A percentile compares a stretch with the other conserved stretches of the same genome.
These are phyloP conservation scores for Huntiella moniliformis DNA, from an alignment of 2,329 filamentous ascomycete species.

Conservation along the genomic window DNA sequence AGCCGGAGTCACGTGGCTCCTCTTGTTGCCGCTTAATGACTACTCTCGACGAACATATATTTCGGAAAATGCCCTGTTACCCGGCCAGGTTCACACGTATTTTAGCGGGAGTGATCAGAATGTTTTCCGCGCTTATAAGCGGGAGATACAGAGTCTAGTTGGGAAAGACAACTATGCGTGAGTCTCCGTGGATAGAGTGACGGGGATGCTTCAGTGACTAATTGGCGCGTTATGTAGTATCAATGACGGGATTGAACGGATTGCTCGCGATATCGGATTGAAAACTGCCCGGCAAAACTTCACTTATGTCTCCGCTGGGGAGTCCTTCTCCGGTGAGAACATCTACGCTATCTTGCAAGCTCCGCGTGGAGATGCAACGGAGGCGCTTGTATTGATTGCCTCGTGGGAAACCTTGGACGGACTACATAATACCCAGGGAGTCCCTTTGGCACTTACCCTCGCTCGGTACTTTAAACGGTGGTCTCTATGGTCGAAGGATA, in stretches of 20 bases:
- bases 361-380: constrained; percentile 85
- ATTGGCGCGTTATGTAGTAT: constrained; percentile 22
- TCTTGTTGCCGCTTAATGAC: constrained; percentile 72
- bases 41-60: constrained; percentile 91
- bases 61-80: constrained; percentile 88
- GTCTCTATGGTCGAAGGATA: constrained; percentile 98
- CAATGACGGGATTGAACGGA: constrained; percentile 53
- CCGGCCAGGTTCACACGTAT: constrained; percentile 93
- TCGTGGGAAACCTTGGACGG: constrained; percentile 71
- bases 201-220: neutral
- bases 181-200: constrained; percentile 13
- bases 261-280: constrained; percentile 61
- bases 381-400: constrained; percentile 83
- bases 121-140: constrained; percentile 74
- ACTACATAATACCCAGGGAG: constrained; percentile 66
- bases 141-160: constrained; percentile 53
- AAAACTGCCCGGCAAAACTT: constrained; percentile 83
- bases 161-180: constrained; percentile 35
- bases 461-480: constrained; percentile 94
- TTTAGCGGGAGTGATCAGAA: constrained; percentile 94
- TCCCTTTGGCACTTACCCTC: constrained; percentile 69
- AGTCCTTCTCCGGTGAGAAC: constrained; percentile 63
- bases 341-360: constrained; percentile 86
- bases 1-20: constrained; percentile 73
- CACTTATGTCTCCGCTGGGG: constrained; percentile 61